Evolutionary conservation across 2,329 filamentous ascomycete genomes (phyloP).

Genomic region (Microthyrium microscopicum): DNA sequence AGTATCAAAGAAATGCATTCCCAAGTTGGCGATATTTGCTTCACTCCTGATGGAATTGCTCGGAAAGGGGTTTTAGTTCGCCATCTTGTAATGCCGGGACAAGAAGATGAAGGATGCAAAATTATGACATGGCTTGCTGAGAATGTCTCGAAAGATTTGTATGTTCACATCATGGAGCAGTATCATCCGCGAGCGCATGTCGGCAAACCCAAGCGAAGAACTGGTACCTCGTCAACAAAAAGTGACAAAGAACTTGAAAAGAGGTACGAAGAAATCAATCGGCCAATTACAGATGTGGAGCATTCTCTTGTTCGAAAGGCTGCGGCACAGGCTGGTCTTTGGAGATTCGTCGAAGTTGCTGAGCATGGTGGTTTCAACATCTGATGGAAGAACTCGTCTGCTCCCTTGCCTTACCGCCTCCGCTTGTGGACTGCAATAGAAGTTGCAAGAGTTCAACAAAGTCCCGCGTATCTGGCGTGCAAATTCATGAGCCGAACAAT

Average conservation of each 20-base stretch:
- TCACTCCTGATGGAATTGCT: conserved; percentile 65
- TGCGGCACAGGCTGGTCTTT: conserved; percentile 55
- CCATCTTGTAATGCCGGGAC: conserved; percentile 74
- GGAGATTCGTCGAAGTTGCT: conserved; percentile 57
- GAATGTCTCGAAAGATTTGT: conserved; percentile 57
- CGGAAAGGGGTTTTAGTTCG: conserved; percentile 60
- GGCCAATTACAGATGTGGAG: conserved; percentile 48
- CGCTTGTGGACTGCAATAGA: too few species aligned
- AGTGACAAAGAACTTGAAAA: conserved; percentile 27
- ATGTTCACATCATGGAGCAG: conserved; percentile 81
- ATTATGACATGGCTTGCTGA: conserved; percentile 65
- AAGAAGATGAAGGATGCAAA: conserved; percentile 52
- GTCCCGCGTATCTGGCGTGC: too few species aligned
- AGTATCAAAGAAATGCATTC: conserved; percentile 65
- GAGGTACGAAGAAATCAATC: conserved; percentile 63
- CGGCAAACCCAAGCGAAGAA: conserved; percentile 40
- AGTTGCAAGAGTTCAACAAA: too few species aligned
- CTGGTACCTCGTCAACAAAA: conserved; percentile 17
- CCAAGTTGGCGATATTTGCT: conserved; percentile 70
- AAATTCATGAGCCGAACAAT: too few species aligned
- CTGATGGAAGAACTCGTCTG: not conserved
- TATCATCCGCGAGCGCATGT: conserved; percentile 70
- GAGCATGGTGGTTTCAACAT: conserved; percentile 35
- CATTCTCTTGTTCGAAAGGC: conserved; percentile 48
- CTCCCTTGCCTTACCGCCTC: not conserved